phyloP scores from a whole-genome alignment of 1,139 yeast species.

The Candida albicans region DNA sequence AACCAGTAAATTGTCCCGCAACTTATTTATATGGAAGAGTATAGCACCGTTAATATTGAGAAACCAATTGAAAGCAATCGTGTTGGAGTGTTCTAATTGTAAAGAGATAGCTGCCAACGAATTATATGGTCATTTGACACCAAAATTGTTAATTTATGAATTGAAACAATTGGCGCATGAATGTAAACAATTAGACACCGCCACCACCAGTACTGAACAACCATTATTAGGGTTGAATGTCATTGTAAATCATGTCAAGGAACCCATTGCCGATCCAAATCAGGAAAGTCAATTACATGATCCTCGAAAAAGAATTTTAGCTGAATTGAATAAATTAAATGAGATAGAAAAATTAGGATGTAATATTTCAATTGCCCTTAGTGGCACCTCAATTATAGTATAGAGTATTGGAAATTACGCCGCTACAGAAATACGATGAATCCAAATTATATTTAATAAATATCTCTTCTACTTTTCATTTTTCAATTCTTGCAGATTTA shows the following conservation, averaged over 20 bases:
- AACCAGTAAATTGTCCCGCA: conserved; percentile 41
- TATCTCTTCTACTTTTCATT: neutral
- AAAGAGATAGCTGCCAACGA: conserved; percentile 43
- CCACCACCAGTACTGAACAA: conserved; percentile 7
- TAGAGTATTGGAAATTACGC: conserved; percentile 6
- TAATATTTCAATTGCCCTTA: conserved; percentile 51
- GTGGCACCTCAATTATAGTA: conserved; percentile 41
- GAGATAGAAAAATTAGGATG: conserved; percentile 35
- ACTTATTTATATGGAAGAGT: conserved; percentile 55
- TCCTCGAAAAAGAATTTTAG: conserved; percentile 54
- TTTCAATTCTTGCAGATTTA: conserved; percentile 1
- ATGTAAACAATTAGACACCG: conserved; percentile 16
- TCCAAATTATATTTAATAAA: neutral
- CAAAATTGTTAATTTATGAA: conserved; percentile 60
- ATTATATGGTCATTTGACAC: conserved; percentile 80
- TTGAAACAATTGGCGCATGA: conserved; percentile 37
- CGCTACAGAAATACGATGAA: neutral
- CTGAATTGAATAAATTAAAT: conserved; percentile 47
- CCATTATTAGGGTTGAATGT: conserved; percentile 53
- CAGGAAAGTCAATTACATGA: conserved; percentile 29
- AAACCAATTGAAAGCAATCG: conserved; percentile 46
- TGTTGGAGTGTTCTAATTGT: conserved; percentile 76
- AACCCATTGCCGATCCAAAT: conserved; percentile 26
- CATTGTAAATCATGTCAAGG: conserved; percentile 74
- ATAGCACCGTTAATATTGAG: conserved; percentile 48